Conservation (phyloP, 2,329 filamentous ascomycete genomes). For the Polytolypa hystricis region DNA sequence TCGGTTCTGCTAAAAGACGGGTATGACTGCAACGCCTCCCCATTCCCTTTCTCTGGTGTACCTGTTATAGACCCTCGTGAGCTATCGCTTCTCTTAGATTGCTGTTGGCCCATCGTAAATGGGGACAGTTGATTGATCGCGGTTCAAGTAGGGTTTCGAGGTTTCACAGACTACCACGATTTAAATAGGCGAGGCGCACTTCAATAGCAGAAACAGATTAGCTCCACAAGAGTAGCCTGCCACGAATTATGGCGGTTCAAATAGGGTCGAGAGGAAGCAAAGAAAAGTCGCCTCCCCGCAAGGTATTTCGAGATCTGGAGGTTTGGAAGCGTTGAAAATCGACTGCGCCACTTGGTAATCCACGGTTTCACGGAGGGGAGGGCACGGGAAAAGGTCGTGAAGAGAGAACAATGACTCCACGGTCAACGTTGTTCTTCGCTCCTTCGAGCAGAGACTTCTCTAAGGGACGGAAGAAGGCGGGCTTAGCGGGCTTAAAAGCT, state of each 20-base stretch:
- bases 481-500: too few species aligned
- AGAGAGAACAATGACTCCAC: not conserved
- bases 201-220: too few species aligned
- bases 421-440: not conserved
- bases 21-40: constrained; percentile 65
- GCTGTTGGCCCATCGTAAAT: constrained; percentile 40
- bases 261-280: constrained; percentile 14
- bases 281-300: constrained; percentile 13
- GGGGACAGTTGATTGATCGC: constrained; percentile 9
- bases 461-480: not conserved
- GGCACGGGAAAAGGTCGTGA: constrained; percentile 6
- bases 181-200: too few species aligned
- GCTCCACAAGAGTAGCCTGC: too few species aligned
- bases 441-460: not conserved
- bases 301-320: constrained; percentile 9
- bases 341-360: constrained; percentile 9
- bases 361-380: constrained; percentile 8
- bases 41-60: constrained; percentile 19
- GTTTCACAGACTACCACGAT: constrained; percentile 13
- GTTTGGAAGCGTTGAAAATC: constrained; percentile 8
- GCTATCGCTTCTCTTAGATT: constrained; percentile 45
- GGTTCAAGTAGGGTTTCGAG: constrained; percentile 14
- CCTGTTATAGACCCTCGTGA: constrained; percentile 38
- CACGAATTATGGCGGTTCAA: constrained; percentile 12
- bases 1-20: constrained; percentile 88